Evolutionary conservation across 345 rosid genomes (phyloP).

Genomic region (Carallia brachiata): DNA sequence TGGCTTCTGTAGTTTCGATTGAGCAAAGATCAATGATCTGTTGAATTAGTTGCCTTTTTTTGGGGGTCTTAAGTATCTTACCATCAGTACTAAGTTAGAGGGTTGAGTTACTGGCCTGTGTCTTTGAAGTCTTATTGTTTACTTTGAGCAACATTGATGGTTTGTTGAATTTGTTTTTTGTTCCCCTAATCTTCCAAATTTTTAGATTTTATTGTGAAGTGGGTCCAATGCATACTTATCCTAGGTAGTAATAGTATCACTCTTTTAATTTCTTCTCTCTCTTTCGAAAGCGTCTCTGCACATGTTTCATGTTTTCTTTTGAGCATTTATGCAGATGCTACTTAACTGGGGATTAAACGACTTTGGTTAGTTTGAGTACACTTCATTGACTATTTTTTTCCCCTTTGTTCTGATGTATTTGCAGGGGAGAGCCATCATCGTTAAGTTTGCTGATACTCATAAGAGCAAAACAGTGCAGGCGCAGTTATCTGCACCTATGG

Average conservation of each 20-base stretch:
- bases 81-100: no score
- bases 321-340: no score
- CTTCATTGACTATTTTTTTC: neutral
- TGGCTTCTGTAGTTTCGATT: no score
- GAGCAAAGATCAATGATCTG: no score
- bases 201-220: neutral
- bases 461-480: constrained; percentile 41
- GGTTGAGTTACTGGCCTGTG: no score
- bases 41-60: no score
- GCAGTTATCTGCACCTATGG: constrained; percentile 34
- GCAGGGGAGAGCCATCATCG: constrained; percentile 51
- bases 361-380: neutral
- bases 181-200: no score
- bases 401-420: constrained; percentile 2
- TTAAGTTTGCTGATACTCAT: constrained; percentile 58
- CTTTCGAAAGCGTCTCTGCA: neutral
- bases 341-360: no score
- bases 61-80: no score
- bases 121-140: no score
- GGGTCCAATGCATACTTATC: neutral
- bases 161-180: no score
- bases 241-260: neutral
- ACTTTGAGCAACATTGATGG: no score
- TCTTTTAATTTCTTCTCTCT: neutral
- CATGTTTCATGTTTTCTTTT: neutral